Percentiles rank a stretch among this genome's conserved stretches.
Conservation (phyloP, 148 eudicot species). For the Fallopia convolvulus region DNA sequence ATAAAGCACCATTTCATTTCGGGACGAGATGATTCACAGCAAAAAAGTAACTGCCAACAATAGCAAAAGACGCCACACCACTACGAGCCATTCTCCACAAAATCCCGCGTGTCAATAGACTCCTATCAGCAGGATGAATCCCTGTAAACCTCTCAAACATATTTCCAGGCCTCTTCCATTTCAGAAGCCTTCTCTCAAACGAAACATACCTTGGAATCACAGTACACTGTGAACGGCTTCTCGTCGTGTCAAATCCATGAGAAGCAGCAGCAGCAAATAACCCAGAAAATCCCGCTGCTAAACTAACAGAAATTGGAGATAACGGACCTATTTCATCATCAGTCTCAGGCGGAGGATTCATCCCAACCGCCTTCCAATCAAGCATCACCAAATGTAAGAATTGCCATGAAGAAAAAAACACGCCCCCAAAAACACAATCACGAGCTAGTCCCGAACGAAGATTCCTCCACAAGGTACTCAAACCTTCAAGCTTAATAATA, state of each 20-base stretch:
- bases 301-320: conserved; percentile 67
- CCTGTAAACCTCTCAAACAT: conserved; percentile 82
- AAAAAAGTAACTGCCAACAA: conserved; percentile 64
- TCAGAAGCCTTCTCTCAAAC: conserved; percentile 74
- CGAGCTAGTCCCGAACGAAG: conserved; percentile 64
- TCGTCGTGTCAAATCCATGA: conserved; percentile 87
- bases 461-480: conserved; percentile 78
- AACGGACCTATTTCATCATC: conserved; percentile 72
- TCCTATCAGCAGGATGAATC: conserved; percentile 83
- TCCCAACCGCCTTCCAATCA: conserved; percentile 78
- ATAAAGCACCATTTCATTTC: conserved; percentile 6
- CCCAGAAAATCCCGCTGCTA: conserved; percentile 86
- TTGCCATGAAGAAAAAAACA: conserved; percentile 84
- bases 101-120: conserved; percentile 60
- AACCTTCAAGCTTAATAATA: conserved; percentile 71
- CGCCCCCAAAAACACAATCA: conserved; percentile 77
- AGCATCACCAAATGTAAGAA: conserved; percentile 57
- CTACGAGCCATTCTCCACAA: conserved; percentile 71
- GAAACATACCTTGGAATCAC: conserved; percentile 71
- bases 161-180: conserved; percentile 69
- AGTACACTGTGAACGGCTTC: conserved; percentile 66
- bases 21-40: conserved; percentile 42
- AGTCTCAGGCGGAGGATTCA: conserved; percentile 64
- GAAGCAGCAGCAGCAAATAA: conserved; percentile 85
- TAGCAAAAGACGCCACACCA: conserved; percentile 69